Evolutionary conservation across 1,284 basidiomycete species (phyloP).

Genomic region (Cutaneotrichosporon cyanovorans): DNA sequence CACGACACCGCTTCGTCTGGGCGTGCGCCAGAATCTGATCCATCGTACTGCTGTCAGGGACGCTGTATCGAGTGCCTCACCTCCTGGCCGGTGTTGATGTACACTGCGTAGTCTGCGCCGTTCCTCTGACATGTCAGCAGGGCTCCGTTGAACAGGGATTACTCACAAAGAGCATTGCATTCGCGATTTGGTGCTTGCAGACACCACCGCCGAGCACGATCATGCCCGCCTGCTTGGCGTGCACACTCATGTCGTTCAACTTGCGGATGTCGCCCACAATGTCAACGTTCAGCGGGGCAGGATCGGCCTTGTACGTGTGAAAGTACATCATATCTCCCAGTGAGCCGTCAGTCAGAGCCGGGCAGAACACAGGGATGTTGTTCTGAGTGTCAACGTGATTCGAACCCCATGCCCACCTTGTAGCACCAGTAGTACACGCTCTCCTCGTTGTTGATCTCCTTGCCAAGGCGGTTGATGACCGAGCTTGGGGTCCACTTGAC

Average conservation of each 20-base stretch:
- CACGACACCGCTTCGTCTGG: constrained; percentile 99
- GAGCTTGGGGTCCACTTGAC: constrained; percentile 80
- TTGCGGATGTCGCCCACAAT: constrained; percentile 90
- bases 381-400: constrained; percentile 55
- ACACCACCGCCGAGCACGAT: constrained; percentile 97
- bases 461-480: constrained; percentile 83
- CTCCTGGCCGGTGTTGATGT: constrained; percentile 97
- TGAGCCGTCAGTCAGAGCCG: constrained; percentile 94
- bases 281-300: constrained; percentile 78
- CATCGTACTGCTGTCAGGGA: constrained; percentile 60
- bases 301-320: constrained; percentile 77
- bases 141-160: not conserved
- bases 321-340: constrained; percentile 99
- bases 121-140: constrained; percentile 52
- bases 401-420: constrained; percentile 59
- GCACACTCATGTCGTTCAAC: constrained; percentile 83
- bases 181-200: constrained; percentile 98
- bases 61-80: constrained; percentile 14
- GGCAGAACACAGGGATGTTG: constrained; percentile 96
- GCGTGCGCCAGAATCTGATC: constrained; percentile 91
- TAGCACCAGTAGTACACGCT: constrained; percentile 99
- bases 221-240: constrained; percentile 92
- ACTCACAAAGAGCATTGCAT: constrained; percentile 93
- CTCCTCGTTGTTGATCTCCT: constrained; percentile 93
- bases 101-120: constrained; percentile 95